phyloP scores from a whole-genome alignment of 139 green algal genomes.

The Trebouxia sp. region DNA sequence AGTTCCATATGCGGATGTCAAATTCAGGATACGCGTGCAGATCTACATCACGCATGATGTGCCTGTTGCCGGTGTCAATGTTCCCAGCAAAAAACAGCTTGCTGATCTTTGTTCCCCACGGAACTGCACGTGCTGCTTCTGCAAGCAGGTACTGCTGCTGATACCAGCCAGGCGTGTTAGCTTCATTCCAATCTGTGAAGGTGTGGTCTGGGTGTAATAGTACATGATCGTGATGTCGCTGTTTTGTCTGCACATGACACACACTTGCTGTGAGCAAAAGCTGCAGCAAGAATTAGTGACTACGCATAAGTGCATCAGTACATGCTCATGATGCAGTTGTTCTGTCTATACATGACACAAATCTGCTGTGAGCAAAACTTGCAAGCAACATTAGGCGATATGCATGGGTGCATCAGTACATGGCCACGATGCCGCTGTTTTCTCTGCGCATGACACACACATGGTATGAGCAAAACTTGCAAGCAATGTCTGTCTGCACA shows the following conservation, averaged over 20 bases:
- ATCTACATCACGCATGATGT: conserved; percentile 8
- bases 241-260: conserved; percentile 4
- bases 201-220: conserved; percentile 19
- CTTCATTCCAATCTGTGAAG: conserved; percentile 26
- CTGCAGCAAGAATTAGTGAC: neutral
- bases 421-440: too few species aligned
- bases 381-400: too few species aligned
- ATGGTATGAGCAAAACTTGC: too few species aligned
- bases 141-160: conserved; percentile 13
- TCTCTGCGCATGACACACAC: too few species aligned
- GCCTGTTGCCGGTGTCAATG: conserved; percentile 18
- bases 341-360: too few species aligned
- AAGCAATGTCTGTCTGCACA: too few species aligned
- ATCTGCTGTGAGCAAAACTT: too few species aligned
- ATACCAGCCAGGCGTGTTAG: conserved; percentile 12
- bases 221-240: conserved; percentile 16
- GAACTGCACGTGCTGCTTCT: neutral
- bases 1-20: conserved; percentile 22
- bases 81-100: conserved; percentile 18
- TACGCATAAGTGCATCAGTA: too few species aligned
- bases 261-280: too few species aligned
- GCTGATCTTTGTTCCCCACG: neutral
- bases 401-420: too few species aligned
- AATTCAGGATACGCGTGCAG: neutral
- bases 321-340: too few species aligned